phyloP scores from a whole-genome alignment of 108 stramenopile genomes.

The Ochromonas danica region DNA sequence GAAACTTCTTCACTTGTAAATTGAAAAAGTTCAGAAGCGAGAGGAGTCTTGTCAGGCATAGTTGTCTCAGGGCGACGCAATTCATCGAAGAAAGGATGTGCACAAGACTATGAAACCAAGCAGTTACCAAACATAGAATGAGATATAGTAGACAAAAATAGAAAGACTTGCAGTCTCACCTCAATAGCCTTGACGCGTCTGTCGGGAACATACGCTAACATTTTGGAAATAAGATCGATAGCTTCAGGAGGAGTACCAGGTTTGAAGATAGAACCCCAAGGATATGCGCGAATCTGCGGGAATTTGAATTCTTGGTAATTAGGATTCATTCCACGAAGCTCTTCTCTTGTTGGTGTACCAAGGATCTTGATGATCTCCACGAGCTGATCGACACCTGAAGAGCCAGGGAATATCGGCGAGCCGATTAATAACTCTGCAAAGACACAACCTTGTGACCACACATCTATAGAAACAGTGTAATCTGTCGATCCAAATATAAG shows the following conservation, averaged over 20 bases:
- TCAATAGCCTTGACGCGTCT: slow-evolving; percentile 78
- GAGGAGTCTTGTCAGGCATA: slow-evolving; percentile 67
- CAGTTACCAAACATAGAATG: neutral
- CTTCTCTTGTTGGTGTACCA: slow-evolving; percentile 93
- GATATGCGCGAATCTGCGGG: slow-evolving; percentile 95
- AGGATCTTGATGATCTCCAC: slow-evolving; percentile 97
- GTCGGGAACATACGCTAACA: slow-evolving; percentile 86
- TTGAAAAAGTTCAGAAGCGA: slow-evolving; percentile 14
- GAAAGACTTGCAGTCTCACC: slow-evolving; percentile 32
- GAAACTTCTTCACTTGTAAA: slow-evolving; percentile 34
- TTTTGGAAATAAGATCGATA: slow-evolving; percentile 81
- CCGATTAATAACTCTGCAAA: slow-evolving; percentile 94
- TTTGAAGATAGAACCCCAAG: slow-evolving; percentile 90
- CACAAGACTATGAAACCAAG: slow-evolving; percentile 56
- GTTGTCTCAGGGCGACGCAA: slow-evolving; percentile 67
- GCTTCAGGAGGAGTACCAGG: slow-evolving; percentile 75
- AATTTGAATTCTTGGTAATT: slow-evolving; percentile 98
- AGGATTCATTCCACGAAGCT: slow-evolving; percentile 91
- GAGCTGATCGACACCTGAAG: slow-evolving; percentile 95
- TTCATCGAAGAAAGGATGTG: slow-evolving; percentile 92
- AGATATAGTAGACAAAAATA: neutral
- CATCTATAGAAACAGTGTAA: slow-evolving; percentile 89
- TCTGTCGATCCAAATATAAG: slow-evolving; percentile 97
- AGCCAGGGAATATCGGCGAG: slow-evolving; percentile 94
- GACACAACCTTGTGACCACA: slow-evolving; percentile 77